These are phyloP conservation scores for Salix exigua DNA, from an alignment of 345 rosid genomes.

Conservation along the genomic window DNA sequence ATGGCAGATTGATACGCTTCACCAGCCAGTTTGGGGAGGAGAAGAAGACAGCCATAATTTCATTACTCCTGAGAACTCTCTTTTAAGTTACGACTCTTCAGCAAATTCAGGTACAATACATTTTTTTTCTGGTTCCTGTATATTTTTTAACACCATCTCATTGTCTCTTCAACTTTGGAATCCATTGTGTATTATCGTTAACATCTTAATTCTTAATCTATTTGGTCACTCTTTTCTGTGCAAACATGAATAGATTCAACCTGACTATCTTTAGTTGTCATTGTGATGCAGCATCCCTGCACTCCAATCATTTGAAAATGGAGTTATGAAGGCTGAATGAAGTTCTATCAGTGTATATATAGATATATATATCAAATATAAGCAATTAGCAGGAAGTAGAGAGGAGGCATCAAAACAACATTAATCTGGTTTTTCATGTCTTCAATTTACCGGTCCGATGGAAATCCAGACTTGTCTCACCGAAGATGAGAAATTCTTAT, in stretches of 20 bases:
- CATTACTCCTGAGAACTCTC: conserved; percentile 52
- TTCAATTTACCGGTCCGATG: conserved; percentile 17
- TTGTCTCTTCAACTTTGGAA: not conserved
- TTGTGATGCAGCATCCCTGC: conserved; percentile 41
- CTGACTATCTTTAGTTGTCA: not conserved
- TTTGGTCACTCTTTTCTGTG: not conserved
- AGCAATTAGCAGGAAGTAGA: conserved; percentile 37
- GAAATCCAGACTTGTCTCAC: conserved; percentile 27
- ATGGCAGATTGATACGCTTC: conserved; percentile 55
- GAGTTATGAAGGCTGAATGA: conserved; percentile 42
- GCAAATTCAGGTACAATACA: conserved; percentile 55
- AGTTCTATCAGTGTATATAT: not conserved
- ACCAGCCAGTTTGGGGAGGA: conserved; percentile 67
- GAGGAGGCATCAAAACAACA: conserved; percentile 19
- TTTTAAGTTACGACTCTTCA: conserved; percentile 58
- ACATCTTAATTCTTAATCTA: not conserved
- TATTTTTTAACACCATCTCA: not conserved
- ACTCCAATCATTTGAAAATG: conserved; percentile 45
- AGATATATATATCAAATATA: conserved; percentile 32
- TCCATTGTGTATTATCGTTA: not conserved
- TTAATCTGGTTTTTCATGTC: conserved; percentile 34
- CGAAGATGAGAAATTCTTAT: conserved; percentile 22
- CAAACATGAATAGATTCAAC: not conserved
- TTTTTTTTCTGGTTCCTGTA: not conserved
- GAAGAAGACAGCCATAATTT: conserved; percentile 57